Evolutionary conservation across 306 rosid genomes (phyloP).

Genomic region (Dalbergia cultrata): DNA sequence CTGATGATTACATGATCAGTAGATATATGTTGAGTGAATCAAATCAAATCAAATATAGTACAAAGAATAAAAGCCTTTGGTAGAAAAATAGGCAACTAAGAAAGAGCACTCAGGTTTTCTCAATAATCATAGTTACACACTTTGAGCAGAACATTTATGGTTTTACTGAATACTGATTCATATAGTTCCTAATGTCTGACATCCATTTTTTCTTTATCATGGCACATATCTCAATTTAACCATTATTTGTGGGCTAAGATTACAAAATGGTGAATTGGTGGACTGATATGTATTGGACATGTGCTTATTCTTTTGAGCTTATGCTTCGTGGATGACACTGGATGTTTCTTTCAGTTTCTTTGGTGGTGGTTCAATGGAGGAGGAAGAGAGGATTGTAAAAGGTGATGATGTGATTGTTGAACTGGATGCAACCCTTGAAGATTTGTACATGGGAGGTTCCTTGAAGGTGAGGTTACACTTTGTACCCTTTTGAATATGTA

Average conservation of each 20-base stretch:
- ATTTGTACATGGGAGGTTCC: slow-evolving; percentile 96
- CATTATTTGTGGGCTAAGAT: slow-evolving; percentile 24
- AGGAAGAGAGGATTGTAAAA: slow-evolving; percentile 83
- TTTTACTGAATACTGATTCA: neutral
- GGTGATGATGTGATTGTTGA: slow-evolving; percentile 91
- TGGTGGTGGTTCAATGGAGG: slow-evolving; percentile 82
- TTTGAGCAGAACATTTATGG: slow-evolving; percentile 25
- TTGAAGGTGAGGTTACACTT: slow-evolving; percentile 68
- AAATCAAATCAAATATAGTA: neutral
- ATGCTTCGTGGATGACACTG: slow-evolving; percentile 21
- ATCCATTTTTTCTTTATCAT: no score
- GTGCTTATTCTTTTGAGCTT: slow-evolving; percentile 18
- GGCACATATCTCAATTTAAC: neutral
- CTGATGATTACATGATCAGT: no score
- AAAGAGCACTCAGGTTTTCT: no score
- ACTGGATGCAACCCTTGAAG: slow-evolving; percentile 88
- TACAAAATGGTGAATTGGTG: neutral
- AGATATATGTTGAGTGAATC: no score
- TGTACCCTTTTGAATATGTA: neutral
- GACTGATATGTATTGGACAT: neutral
- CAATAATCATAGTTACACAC: neutral
- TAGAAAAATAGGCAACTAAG: neutral
- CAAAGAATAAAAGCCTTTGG: neutral
- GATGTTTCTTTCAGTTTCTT: slow-evolving; percentile 71
- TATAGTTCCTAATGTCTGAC: no score